phyloP scores from a whole-genome alignment of 345 rosid species.

The Salix arbutifolia region DNA sequence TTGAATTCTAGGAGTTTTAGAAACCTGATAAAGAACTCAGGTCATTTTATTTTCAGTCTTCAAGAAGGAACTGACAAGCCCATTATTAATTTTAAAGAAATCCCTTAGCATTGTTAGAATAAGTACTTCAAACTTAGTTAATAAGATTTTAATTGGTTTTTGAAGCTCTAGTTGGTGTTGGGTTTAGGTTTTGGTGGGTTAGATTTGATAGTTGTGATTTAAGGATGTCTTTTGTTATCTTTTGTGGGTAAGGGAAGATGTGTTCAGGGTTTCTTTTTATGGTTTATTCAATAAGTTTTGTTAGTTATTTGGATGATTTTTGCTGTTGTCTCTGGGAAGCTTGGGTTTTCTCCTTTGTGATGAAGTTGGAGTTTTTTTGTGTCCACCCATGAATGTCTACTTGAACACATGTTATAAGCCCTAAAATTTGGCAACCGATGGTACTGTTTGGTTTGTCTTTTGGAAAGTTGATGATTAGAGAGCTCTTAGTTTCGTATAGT shows the following conservation, averaged over 20 bases:
- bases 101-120: slow-evolving; percentile 4
- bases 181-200: background rate
- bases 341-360: background rate
- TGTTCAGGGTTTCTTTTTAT: background rate
- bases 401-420: background rate
- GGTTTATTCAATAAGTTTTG: background rate
- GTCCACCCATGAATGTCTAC: background rate
- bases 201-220: background rate
- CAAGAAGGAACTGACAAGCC: background rate
- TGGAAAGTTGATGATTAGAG: background rate
- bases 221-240: background rate
- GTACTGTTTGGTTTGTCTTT: background rate
- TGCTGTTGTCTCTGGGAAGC: background rate
- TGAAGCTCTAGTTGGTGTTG: background rate
- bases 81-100: background rate
- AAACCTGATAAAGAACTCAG: background rate
- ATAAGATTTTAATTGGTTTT: background rate
- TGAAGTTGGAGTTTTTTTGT: background rate
- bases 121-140: background rate
- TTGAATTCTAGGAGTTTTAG: background rate
- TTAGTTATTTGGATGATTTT: background rate
- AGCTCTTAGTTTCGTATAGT: background rate
- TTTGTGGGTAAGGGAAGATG: background rate
- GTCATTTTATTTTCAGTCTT: background rate
- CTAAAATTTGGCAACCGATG: background rate